Conservation (phyloP, 495 filamentous ascomycete genomes). For the Aspergillus sclerotioniger region DNA sequence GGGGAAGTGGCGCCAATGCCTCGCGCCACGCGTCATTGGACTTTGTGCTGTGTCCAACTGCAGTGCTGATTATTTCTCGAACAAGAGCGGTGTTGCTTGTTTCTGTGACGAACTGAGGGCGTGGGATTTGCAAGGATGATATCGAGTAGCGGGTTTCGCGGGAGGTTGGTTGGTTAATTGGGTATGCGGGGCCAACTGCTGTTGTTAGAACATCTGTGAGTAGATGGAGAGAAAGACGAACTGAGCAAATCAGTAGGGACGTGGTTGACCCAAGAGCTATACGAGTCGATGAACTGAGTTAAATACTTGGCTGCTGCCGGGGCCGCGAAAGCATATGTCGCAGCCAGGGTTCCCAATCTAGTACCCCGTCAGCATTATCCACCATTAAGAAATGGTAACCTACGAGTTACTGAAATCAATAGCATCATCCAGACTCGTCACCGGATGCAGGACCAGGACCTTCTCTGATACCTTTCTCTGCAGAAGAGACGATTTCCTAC, state of each 20-base stretch:
- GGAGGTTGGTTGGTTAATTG: constrained; percentile 25
- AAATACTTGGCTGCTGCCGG: constrained; percentile 50
- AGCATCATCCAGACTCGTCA: constrained; percentile 46
- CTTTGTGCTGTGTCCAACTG: constrained; percentile 13
- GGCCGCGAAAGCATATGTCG: constrained; percentile 50
- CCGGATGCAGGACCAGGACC: constrained; percentile 34
- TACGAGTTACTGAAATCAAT: constrained; percentile 39
- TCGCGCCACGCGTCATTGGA: constrained; percentile 25
- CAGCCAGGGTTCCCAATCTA: constrained; percentile 34
- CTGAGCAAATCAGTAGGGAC: constrained; percentile 46
- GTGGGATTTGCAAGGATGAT: constrained; percentile 36
- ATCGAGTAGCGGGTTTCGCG: constrained; percentile 37
- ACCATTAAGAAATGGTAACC: no score
- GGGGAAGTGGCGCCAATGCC: constrained; percentile 33
- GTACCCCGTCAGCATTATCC: background rate
- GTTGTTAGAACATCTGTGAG: background rate
- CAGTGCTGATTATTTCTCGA: constrained; percentile 15
- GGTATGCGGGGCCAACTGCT: constrained; percentile 41
- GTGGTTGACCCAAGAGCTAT: constrained; percentile 50
- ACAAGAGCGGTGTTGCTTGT: constrained; percentile 12
- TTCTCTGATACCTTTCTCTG: constrained; percentile 32
- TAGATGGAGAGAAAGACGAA: no score
- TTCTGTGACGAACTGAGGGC: constrained; percentile 36
- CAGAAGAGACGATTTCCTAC: constrained; percentile 27
- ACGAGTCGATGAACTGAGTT: constrained; percentile 47